These are phyloP conservation scores for Beauveria sp. DNA, from an alignment of 2,329 filamentous ascomycete genomes.

Conservation along the genomic window DNA sequence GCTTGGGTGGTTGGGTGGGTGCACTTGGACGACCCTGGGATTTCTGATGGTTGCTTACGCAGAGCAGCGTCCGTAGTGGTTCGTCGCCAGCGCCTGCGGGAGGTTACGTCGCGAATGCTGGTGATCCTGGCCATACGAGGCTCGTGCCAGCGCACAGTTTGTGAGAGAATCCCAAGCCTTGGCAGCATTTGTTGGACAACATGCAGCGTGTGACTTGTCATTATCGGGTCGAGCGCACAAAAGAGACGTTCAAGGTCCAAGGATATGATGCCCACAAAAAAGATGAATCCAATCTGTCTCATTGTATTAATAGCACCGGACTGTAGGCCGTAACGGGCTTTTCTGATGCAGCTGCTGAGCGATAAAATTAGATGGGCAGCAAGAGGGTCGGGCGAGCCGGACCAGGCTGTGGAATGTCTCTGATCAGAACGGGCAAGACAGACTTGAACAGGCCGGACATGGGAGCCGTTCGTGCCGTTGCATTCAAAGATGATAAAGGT, in stretches of 20 bases:
- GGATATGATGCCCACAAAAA: constrained; percentile 3
- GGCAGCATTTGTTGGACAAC: constrained; percentile 3
- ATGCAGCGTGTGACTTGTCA: constrained; percentile 9
- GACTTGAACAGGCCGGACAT: not conserved
- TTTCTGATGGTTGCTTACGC: constrained; percentile 1
- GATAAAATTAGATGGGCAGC: not conserved
- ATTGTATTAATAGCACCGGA: constrained; percentile 2
- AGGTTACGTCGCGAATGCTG: not conserved
- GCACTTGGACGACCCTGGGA: not conserved
- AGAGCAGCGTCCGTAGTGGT: not conserved
- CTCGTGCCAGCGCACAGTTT: not conserved
- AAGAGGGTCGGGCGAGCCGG: not conserved
- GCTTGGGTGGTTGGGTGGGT: not conserved
- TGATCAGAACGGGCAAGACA: not conserved
- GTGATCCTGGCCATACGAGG: not conserved
- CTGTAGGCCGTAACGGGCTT: not conserved
- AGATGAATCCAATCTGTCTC: not conserved
- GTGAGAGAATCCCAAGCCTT: constrained; percentile 2
- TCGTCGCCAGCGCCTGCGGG: not conserved
- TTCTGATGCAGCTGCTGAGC: not conserved
- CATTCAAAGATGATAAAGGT: not conserved
- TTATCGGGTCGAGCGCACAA: not conserved
- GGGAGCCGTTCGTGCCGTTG: not conserved
- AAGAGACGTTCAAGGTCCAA: not conserved
- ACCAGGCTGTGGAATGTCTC: constrained; percentile 1